phyloP scores from a whole-genome alignment of 2,329 filamentous ascomycete species.

The Camillea tinctor region DNA sequence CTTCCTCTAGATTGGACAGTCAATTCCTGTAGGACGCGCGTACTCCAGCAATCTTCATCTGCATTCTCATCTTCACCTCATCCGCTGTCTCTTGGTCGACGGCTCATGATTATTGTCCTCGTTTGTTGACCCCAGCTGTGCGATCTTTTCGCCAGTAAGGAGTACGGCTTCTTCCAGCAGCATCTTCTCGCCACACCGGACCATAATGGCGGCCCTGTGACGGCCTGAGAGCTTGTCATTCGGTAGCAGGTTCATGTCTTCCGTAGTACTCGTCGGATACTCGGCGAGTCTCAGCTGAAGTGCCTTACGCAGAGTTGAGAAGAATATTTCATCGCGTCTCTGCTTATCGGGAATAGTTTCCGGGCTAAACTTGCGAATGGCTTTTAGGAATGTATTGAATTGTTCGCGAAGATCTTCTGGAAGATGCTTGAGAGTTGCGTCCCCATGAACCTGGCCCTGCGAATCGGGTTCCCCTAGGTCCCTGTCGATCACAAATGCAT shows the following conservation, averaged over 20 bases:
- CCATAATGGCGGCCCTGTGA: slow-evolving; percentile 60
- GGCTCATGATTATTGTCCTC: slow-evolving; percentile 21
- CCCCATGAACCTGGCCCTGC: slow-evolving; percentile 43
- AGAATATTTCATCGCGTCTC: slow-evolving; percentile 46
- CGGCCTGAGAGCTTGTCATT: slow-evolving; percentile 33
- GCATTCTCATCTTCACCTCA: slow-evolving; percentile 15
- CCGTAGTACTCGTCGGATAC: slow-evolving; percentile 42
- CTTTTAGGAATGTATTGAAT: slow-evolving; percentile 50
- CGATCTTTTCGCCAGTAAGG: slow-evolving; percentile 32
- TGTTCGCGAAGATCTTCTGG: slow-evolving; percentile 53
- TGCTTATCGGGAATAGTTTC: slow-evolving; percentile 47
- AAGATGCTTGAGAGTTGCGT: slow-evolving; percentile 40
- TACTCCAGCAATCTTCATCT: no score
- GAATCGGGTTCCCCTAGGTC: slow-evolving; percentile 51
- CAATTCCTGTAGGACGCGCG: no score
- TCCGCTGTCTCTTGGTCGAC: slow-evolving; percentile 31
- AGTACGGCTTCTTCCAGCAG: slow-evolving; percentile 56
- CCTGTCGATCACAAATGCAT: slow-evolving; percentile 68
- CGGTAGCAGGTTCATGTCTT: slow-evolving; percentile 41
- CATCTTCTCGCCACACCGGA: slow-evolving; percentile 71
- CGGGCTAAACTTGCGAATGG: slow-evolving; percentile 43
- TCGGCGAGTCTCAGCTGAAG: slow-evolving; percentile 39
- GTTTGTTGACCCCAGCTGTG: slow-evolving; percentile 11
- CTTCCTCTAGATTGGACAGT: background rate
- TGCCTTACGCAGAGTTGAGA: slow-evolving; percentile 39